These are phyloP conservation scores for Polychaeton citri DNA, from an alignment of 2,329 filamentous ascomycete species.

Conservation along the genomic window DNA sequence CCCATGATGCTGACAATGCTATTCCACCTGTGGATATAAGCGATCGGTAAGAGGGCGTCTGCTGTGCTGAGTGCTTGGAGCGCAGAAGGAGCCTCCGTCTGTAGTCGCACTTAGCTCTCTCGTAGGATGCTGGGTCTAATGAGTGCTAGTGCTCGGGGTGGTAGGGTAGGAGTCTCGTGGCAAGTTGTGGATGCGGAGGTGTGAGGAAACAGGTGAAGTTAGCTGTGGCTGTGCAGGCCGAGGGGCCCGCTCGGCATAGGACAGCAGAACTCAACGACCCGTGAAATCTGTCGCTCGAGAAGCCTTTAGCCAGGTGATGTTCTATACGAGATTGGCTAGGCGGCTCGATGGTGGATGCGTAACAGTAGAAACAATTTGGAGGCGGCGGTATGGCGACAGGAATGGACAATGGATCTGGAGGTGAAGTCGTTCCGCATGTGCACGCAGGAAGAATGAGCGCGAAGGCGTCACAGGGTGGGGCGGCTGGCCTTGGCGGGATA, in stretches of 20 bases:
- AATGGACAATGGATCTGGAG: not conserved
- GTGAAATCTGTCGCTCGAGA: constrained; percentile 2
- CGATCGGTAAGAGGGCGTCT: too few relatives aligned
- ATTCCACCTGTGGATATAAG: too few relatives aligned
- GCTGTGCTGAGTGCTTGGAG: too few relatives aligned
- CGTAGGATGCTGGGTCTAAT: not conserved
- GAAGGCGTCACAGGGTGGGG: not conserved
- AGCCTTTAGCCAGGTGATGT: not conserved
- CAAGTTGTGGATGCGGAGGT: not conserved
- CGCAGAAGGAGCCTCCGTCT: not conserved
- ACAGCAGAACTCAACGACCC: too few relatives aligned
- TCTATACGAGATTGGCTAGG: too few relatives aligned
- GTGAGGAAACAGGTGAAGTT: not conserved
- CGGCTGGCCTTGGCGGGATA: not conserved
- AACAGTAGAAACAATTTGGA: too few relatives aligned
- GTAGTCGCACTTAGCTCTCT: not conserved
- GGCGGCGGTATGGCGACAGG: too few relatives aligned
- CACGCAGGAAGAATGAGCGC: not conserved
- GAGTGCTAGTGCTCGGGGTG: not conserved
- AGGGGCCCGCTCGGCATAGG: not conserved
- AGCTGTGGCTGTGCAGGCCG: constrained; percentile 1
- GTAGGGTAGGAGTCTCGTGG: not conserved
- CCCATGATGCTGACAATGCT: not conserved
- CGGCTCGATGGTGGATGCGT: too few relatives aligned
- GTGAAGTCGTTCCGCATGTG: not conserved